These are phyloP conservation scores for Pythium brassicae DNA, from an alignment of 352 stramenopile species.

Conservation along the genomic window DNA sequence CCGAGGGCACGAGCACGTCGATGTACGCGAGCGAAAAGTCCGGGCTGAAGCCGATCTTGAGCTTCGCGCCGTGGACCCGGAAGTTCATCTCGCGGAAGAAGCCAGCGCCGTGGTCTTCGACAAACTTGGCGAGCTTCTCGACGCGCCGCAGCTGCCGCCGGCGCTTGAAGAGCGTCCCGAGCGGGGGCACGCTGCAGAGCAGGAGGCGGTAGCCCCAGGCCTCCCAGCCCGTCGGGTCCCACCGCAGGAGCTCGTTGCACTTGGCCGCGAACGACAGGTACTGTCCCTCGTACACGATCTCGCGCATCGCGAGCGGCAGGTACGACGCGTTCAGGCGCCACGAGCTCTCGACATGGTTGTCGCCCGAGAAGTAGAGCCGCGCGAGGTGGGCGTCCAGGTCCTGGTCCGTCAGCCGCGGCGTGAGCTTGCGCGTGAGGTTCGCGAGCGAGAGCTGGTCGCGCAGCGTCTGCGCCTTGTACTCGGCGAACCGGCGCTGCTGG, in stretches of 20 bases:
- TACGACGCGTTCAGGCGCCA: constrained; percentile 67
- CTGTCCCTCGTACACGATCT: constrained; percentile 76
- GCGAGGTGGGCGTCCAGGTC: constrained; percentile 68
- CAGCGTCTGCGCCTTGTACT: constrained; percentile 72
- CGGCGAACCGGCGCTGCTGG: constrained; percentile 41
- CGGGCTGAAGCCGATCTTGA: constrained; percentile 80
- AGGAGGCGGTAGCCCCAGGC: constrained; percentile 58
- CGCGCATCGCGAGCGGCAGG: constrained; percentile 42
- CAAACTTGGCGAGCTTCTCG: constrained; percentile 59
- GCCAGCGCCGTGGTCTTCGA: constrained; percentile 56
- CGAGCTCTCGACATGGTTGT: constrained; percentile 62
- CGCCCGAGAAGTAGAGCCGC: constrained; percentile 66
- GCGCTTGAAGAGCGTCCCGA: constrained; percentile 61
- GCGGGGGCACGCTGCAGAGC: constrained; percentile 37
- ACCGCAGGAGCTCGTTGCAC: constrained; percentile 69
- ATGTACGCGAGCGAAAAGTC: constrained; percentile 84
- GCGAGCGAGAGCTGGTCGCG: constrained; percentile 69
- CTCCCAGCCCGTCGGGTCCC: constrained; percentile 57
- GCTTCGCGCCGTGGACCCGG: constrained; percentile 61
- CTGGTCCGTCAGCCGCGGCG: constrained; percentile 70
- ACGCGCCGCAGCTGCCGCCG: constrained; percentile 59
- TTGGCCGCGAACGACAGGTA: constrained; percentile 64
- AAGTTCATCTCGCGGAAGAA: constrained; percentile 85
- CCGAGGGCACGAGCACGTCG: constrained; percentile 59
- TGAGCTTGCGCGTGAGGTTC: constrained; percentile 68